phyloP scores from a whole-genome alignment of 1,284 basidiomycete genomes.

The Athelia sp. region DNA sequence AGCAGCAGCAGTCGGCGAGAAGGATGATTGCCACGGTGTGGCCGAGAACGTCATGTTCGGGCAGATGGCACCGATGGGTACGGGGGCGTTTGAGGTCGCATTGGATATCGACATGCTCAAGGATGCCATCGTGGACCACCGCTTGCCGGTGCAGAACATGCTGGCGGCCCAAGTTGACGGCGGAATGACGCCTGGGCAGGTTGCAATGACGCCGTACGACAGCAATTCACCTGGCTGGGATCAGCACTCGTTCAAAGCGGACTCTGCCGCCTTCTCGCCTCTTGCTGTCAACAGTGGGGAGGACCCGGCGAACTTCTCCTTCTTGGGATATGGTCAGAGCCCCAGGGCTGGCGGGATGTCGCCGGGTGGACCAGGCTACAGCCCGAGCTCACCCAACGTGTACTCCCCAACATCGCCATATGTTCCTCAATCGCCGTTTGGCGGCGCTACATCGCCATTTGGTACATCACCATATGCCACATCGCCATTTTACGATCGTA shows the following conservation, averaged over 20 bases:
- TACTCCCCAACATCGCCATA: slow-evolving; percentile 90
- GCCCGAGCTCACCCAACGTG: slow-evolving; percentile 76
- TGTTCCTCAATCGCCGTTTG: slow-evolving; percentile 81
- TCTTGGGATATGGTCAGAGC: slow-evolving; percentile 76
- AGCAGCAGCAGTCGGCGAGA: slow-evolving; percentile 95
- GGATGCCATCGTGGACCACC: slow-evolving; percentile 97
- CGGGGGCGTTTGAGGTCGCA: slow-evolving; percentile 92
- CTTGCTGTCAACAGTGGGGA: slow-evolving; percentile 87
- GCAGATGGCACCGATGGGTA: slow-evolving; percentile 98
- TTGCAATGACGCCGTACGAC: slow-evolving; percentile 94
- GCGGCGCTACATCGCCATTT: slow-evolving; percentile 78
- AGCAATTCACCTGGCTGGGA: slow-evolving; percentile 82
- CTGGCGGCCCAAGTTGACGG: slow-evolving; percentile 77
- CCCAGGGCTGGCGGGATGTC: slow-evolving; percentile 81
- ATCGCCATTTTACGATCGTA: slow-evolving; percentile 76
- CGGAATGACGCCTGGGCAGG: slow-evolving; percentile 88
- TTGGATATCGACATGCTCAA: slow-evolving; percentile 98
- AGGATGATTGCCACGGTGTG: slow-evolving; percentile 96
- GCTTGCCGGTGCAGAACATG: slow-evolving; percentile 85
- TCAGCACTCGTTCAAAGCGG: slow-evolving; percentile 70
- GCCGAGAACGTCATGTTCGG: slow-evolving; percentile 99
- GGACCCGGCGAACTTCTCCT: slow-evolving; percentile 69
- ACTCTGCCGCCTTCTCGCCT: slow-evolving; percentile 91
- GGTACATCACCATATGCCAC: slow-evolving; percentile 74
- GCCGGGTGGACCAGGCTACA: slow-evolving; percentile 73